Conservation (phyloP, 352 stramenopile species). For the Thraustochytrium striatum region DNA sequence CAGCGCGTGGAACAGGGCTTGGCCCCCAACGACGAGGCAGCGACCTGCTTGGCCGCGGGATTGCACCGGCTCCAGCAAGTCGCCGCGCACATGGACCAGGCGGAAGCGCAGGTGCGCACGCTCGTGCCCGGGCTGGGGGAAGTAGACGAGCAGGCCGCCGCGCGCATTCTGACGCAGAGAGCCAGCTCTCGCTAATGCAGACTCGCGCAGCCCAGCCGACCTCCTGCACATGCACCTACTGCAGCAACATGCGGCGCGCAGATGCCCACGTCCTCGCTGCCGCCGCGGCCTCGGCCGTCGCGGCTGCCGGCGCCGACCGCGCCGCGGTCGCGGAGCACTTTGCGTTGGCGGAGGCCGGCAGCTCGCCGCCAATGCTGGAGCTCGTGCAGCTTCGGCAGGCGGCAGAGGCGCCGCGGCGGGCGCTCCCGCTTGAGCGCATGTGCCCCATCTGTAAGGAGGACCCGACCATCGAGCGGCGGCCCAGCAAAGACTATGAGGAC, state of each 20-base stretch:
- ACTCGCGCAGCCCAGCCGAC: not conserved
- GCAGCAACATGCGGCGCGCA: not conserved
- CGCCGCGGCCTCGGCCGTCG: not conserved
- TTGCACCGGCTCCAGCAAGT: too few relatives aligned
- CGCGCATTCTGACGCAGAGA: not conserved
- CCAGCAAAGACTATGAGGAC: too few relatives aligned
- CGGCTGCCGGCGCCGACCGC: not conserved
- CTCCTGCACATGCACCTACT: slow-evolving; percentile 16
- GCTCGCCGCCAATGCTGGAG: not conserved
- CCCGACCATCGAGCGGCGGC: too few relatives aligned
- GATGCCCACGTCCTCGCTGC: too few relatives aligned
- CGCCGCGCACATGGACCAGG: not conserved
- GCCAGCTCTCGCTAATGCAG: not conserved
- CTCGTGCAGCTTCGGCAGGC: not conserved
- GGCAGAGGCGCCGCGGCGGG: not conserved
- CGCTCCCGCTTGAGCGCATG: not conserved
- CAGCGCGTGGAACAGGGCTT: not conserved
- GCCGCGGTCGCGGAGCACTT: too few relatives aligned
- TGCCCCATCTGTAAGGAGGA: slow-evolving; percentile 38
- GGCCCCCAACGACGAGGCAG: too few relatives aligned
- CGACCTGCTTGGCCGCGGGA: too few relatives aligned
- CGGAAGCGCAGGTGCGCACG: not conserved
- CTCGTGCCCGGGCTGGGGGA: not conserved
- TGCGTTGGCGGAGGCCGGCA: not conserved
- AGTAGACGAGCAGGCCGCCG: too few relatives aligned